A percentile compares a stretch with the other conserved stretches of the same genome.
phyloP scores from a whole-genome alignment of 352 stramenopile species.

The Phytopythium litorale region DNA sequence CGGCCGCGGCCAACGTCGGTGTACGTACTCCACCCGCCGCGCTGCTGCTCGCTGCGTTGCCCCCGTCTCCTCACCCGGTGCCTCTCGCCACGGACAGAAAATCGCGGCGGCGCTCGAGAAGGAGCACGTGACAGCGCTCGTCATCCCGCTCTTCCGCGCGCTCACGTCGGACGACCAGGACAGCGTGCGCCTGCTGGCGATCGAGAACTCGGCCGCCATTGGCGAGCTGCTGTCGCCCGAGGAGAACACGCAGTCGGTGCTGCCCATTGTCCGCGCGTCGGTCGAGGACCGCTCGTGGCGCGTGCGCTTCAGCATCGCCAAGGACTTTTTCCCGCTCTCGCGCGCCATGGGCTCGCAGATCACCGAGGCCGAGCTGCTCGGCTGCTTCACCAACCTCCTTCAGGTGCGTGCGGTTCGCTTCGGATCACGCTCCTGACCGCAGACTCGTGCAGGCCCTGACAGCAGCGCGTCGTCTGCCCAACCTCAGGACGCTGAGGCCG shows the following conservation, averaged over 20 bases:
- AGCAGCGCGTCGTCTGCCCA: neutral
- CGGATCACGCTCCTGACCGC: neutral
- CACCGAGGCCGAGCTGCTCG: conserved; percentile 85
- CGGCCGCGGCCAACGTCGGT: conserved; percentile 74
- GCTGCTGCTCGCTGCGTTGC: neutral
- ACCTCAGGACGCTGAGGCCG: conserved; percentile 85
- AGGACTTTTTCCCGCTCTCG: conserved; percentile 88
- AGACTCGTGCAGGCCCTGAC: neutral
- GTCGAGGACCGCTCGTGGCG: conserved; percentile 89
- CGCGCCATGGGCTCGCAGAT: conserved; percentile 76
- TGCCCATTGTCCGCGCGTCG: conserved; percentile 71
- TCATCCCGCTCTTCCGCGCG: conserved; percentile 85
- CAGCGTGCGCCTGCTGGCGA: conserved; percentile 91
- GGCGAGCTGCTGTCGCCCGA: conserved; percentile 66
- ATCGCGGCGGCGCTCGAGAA: conserved; percentile 70
- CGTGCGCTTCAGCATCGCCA: conserved; percentile 93
- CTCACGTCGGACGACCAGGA: conserved; percentile 93
- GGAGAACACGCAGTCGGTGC: conserved; percentile 69
- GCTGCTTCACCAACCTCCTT: conserved; percentile 89
- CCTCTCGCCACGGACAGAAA: conserved; percentile 33
- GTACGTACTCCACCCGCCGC: conserved; percentile 18
- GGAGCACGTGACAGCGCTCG: conserved; percentile 57
- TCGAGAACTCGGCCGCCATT: conserved; percentile 84
- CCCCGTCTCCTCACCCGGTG: conserved; percentile 1
- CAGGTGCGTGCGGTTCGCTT: conserved; percentile 34